phyloP scores from a whole-genome alignment of 768 basidiomycete genomes.

The Podaxis sp. region DNA sequence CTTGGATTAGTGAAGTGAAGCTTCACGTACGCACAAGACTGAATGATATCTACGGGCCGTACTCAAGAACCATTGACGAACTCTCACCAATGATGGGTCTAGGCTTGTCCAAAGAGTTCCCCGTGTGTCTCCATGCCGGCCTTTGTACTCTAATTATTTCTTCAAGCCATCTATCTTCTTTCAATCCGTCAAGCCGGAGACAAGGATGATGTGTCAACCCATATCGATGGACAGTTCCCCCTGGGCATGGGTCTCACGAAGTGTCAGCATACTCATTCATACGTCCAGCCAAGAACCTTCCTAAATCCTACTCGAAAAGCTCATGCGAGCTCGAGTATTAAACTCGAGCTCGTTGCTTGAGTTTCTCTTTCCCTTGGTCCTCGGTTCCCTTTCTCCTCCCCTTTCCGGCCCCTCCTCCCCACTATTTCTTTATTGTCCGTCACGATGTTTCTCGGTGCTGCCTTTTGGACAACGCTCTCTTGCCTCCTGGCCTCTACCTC shows the following conservation, averaged over 20 bases:
- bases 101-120: neutral
- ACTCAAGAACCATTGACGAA: neutral
- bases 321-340: constrained; percentile 19
- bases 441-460: constrained; percentile 7
- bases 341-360: constrained; percentile 2
- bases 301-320: constrained; percentile 21
- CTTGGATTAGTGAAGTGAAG: neutral
- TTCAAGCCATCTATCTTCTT: constrained; percentile 8
- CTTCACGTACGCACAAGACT: neutral
- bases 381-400: neutral
- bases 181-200: constrained; percentile 20
- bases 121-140: neutral
- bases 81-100: neutral
- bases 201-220: constrained; percentile 9
- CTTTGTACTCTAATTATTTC: neutral
- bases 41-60: neutral
- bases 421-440: neutral
- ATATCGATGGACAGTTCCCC: constrained; percentile 37
- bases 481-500: neutral
- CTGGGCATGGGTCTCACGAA: constrained; percentile 31
- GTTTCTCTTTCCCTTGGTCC: neutral
- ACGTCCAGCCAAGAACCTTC: constrained; percentile 1
- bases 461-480: neutral
- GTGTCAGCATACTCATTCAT: constrained; percentile 26
- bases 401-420: neutral